phyloP scores from a whole-genome alignment of 108 stramenopile species.

The Skeletonema costatum region DNA sequence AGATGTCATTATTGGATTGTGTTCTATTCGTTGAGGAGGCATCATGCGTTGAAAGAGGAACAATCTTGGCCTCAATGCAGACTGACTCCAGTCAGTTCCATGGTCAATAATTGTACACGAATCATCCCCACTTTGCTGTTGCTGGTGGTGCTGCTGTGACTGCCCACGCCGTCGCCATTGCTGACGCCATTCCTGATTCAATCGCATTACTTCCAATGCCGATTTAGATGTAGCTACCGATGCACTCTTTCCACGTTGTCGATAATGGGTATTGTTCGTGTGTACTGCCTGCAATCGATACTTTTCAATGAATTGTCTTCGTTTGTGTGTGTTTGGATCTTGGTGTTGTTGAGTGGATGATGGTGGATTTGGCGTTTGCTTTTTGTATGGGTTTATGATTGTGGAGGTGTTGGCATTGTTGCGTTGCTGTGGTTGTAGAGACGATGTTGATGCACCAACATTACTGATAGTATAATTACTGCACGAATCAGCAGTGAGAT shows the following conservation, averaged over 20 bases:
- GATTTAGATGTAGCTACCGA: not conserved
- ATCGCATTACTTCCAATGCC: not conserved
- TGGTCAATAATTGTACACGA: not conserved
- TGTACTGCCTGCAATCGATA: constrained; percentile 11
- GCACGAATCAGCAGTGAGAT: not conserved
- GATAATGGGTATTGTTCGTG: not conserved
- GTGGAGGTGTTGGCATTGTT: not conserved
- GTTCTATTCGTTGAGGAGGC: not conserved
- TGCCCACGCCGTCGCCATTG: not conserved
- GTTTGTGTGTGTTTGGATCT: not conserved
- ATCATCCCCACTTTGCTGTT: not conserved
- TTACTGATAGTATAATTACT: not conserved
- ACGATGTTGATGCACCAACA: not conserved
- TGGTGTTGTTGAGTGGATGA: not conserved
- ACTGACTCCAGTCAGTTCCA: not conserved
- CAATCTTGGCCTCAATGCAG: constrained; percentile 7
- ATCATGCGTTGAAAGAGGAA: constrained; percentile 7
- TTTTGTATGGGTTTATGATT: not conserved
- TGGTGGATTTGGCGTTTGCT: not conserved
- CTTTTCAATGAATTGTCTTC: constrained; percentile 6
- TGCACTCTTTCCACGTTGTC: not conserved
- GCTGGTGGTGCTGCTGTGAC: not conserved
- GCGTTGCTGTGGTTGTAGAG: not conserved
- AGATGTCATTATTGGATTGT: not conserved
- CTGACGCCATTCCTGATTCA: constrained; percentile 18